Percentiles rank a stretch among this genome's conserved stretches.
These are phyloP conservation scores for Ilyonectria robusta DNA, from an alignment of 2,329 filamentous ascomycete genomes.

Conservation along the genomic window DNA sequence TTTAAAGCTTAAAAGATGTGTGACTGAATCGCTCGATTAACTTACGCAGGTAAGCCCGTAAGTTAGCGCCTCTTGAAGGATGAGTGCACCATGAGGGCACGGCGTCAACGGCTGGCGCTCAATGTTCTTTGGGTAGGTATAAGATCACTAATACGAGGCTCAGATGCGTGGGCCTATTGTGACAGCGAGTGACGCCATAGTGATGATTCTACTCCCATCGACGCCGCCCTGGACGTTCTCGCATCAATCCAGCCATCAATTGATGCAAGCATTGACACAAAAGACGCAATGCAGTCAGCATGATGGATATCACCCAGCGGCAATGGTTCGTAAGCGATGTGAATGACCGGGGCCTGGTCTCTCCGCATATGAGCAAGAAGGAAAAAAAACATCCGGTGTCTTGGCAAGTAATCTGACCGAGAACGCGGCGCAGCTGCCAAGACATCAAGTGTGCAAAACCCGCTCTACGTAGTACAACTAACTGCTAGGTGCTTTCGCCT, in stretches of 20 bases:
- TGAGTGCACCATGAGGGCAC: not conserved
- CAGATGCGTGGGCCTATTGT: too few species aligned
- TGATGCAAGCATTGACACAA: not conserved
- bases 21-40: not conserved
- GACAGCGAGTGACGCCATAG: not conserved
- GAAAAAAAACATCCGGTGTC: not conserved
- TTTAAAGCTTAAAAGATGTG: slow-evolving; percentile 19
- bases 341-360: not conserved
- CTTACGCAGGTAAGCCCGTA: not conserved
- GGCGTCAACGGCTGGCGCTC: not conserved
- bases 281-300: too few species aligned
- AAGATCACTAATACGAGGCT: too few species aligned
- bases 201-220: not conserved
- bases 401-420: not conserved
- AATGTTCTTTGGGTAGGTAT: too few species aligned
- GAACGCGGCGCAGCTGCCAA: not conserved
- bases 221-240: not conserved
- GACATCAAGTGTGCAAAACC: not conserved
- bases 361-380: not conserved
- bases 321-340: too few species aligned
- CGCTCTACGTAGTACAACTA: not conserved
- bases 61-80: not conserved
- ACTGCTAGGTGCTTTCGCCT: not conserved
- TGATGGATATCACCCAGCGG: too few species aligned
- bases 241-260: not conserved